These are phyloP conservation scores for Carex kokanica DNA, from an alignment of 176 grass and related monocot genomes.

Conservation along the genomic window DNA sequence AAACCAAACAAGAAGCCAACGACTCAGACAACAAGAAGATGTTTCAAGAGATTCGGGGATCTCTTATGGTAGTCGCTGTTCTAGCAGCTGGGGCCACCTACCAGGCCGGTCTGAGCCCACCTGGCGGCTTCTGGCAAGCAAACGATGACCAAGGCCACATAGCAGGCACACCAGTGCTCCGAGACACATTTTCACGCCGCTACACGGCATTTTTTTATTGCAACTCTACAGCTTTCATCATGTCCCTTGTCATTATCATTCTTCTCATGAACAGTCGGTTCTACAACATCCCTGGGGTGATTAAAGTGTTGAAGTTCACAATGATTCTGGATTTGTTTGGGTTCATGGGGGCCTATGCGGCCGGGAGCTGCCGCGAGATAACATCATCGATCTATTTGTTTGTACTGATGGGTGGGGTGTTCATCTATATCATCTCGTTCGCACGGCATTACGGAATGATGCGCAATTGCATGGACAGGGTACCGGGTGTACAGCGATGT, in stretches of 20 bases:
- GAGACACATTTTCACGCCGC: conserved; percentile 17
- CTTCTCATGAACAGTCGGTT: conserved; percentile 35
- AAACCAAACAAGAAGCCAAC: too few relatives aligned
- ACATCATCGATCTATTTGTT: conserved; percentile 39
- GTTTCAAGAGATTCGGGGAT: conserved; percentile 15
- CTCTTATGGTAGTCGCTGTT: conserved; percentile 36
- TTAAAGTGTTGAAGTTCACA: conserved; percentile 39
- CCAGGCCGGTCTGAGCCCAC: conserved; percentile 36
- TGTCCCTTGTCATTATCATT: conserved; percentile 29
- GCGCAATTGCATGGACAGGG: too few relatives aligned
- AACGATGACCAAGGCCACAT: neutral
- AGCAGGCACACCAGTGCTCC: conserved; percentile 29
- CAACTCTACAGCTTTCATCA: conserved; percentile 31
- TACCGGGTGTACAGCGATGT: neutral
- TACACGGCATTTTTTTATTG: conserved; percentile 43
- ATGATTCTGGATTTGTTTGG: conserved; percentile 52
- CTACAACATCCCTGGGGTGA: neutral
- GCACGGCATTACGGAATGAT: too few relatives aligned
- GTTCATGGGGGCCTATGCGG: conserved; percentile 54
- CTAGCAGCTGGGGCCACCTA: conserved; percentile 40
- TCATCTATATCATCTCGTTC: conserved; percentile 36
- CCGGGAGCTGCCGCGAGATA: conserved; percentile 40
- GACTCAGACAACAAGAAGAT: neutral
- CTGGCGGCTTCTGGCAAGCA: conserved; percentile 32
- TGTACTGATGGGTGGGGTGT: conserved; percentile 38